Conservation (phyloP, 1,284 basidiomycete species). For the Blastosporella zonata region DNA sequence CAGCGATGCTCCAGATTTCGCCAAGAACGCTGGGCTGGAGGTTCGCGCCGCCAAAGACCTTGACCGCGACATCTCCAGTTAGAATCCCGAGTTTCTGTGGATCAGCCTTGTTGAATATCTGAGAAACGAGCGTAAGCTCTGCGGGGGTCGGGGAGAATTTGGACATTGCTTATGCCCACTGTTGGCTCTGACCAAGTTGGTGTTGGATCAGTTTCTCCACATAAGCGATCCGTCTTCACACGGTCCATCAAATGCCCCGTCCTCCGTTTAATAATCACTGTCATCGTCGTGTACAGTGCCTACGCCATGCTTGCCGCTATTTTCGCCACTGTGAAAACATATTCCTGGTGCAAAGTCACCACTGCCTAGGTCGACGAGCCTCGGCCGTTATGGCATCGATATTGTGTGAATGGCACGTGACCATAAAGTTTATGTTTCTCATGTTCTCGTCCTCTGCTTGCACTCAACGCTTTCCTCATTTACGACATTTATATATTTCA, state of each 20-base stretch:
- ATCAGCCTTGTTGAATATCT: slow-evolving; percentile 70
- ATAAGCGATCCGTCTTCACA: slow-evolving; percentile 18
- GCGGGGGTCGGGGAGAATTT: slow-evolving; percentile 62
- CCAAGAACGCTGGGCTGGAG: slow-evolving; percentile 79
- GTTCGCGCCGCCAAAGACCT: slow-evolving; percentile 76
- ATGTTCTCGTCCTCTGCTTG: slow-evolving; percentile 1
- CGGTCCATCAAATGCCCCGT: slow-evolving; percentile 12
- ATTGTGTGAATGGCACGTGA: neutral
- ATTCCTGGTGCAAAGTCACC: neutral
- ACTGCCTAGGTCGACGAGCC: neutral
- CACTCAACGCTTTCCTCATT: slow-evolving; percentile 12
- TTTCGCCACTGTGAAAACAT: neutral
- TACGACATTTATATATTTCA: slow-evolving; percentile 11
- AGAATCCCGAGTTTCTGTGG: slow-evolving; percentile 77
- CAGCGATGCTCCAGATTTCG: slow-evolving; percentile 92
- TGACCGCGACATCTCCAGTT: slow-evolving; percentile 83
- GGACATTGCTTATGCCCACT: slow-evolving; percentile 47
- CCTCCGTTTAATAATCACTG: neutral
- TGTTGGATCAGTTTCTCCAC: slow-evolving; percentile 7
- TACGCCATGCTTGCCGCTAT: neutral
- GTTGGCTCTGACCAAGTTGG: slow-evolving; percentile 11
- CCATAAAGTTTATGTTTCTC: slow-evolving; percentile 7
- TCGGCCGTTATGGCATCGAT: neutral
- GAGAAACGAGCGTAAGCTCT: slow-evolving; percentile 65
- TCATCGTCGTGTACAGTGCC: neutral